Evolutionary conservation across 139 green algal genomes (phyloP).

Genomic region (Raphidocelis subcapitata): DNA sequence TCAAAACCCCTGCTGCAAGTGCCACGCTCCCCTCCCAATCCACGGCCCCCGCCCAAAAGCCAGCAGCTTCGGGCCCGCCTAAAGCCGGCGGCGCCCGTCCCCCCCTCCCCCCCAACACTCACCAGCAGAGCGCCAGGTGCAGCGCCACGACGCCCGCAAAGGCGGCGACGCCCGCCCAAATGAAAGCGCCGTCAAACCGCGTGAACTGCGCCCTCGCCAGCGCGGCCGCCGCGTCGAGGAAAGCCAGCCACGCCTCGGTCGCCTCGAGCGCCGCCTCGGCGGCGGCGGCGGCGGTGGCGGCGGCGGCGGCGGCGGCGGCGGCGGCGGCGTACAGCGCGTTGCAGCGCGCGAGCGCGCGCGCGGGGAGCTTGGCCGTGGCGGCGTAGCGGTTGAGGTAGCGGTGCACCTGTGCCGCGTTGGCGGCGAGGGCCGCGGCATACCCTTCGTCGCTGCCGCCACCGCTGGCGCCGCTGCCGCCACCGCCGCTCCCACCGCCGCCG

Average conservation of each 20-base stretch:
- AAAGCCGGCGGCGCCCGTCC: no score
- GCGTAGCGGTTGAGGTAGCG: conserved; percentile 74
- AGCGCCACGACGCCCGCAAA: conserved; percentile 35
- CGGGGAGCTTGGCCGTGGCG: conserved; percentile 37
- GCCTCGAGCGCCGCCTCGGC: conserved; percentile 1
- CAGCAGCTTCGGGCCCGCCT: no score
- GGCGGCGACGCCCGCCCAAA: conserved; percentile 54
- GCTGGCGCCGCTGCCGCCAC: background rate
- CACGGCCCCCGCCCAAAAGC: no score
- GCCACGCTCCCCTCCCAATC: no score
- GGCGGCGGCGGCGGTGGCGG: background rate
- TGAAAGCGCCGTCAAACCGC: conserved; percentile 56
- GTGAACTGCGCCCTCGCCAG: conserved; percentile 75
- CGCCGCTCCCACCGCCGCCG: background rate
- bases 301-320: background rate
- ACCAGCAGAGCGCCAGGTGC: conserved; percentile 29
- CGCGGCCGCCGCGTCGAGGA: conserved; percentile 45
- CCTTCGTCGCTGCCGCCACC: background rate
- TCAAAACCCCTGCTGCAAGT: no score
- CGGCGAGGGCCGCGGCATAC: conserved; percentile 18
- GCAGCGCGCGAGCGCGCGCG: conserved; percentile 19
- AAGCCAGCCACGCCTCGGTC: conserved; percentile 22
- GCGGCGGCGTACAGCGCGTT: conserved; percentile 26
- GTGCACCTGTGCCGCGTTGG: conserved; percentile 58
- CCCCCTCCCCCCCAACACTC: conserved; percentile 13